phyloP scores from a whole-genome alignment of 1,284 basidiomycete species.

The Omphalotus olearius region DNA sequence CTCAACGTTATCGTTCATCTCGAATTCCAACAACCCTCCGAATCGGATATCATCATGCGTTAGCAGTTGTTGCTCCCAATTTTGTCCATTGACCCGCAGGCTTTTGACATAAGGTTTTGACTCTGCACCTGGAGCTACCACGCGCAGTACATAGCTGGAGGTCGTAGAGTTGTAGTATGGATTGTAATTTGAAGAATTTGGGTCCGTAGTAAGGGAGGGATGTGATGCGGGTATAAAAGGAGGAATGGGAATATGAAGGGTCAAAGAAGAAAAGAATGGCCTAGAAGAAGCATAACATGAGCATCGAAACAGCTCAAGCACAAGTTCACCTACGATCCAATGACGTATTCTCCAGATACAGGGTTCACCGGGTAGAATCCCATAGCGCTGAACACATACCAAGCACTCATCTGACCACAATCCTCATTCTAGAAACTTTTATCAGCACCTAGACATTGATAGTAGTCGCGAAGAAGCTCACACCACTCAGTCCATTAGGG shows the following conservation, averaged over 20 bases:
- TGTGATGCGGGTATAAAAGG: constrained; percentile 4
- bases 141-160: constrained; percentile 8
- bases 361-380: constrained; percentile 89
- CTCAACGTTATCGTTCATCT: constrained; percentile 48
- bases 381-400: constrained; percentile 80
- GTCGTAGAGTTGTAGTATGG: constrained; percentile 10
- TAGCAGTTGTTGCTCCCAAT: constrained; percentile 40
- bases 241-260: constrained; percentile 11
- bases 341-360: constrained; percentile 66
- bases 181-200: not conserved
- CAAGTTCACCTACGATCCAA: constrained; percentile 53
- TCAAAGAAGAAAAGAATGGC: constrained; percentile 18
- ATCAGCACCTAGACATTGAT: not conserved
- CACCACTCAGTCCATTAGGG: constrained; percentile 65
- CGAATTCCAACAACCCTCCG: constrained; percentile 58
- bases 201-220: not conserved
- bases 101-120: constrained; percentile 56
- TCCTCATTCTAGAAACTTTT: constrained; percentile 66
- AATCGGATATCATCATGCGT: constrained; percentile 50
- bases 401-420: constrained; percentile 86
- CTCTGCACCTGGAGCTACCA: constrained; percentile 9
- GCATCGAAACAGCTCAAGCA: not conserved
- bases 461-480: constrained; percentile 25
- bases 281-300: constrained; percentile 14
- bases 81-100: constrained; percentile 48